Percentiles rank a stretch among this genome's conserved stretches.
Conservation (phyloP, 352 stramenopile genomes). For the Globisporangium cederbergense region DNA sequence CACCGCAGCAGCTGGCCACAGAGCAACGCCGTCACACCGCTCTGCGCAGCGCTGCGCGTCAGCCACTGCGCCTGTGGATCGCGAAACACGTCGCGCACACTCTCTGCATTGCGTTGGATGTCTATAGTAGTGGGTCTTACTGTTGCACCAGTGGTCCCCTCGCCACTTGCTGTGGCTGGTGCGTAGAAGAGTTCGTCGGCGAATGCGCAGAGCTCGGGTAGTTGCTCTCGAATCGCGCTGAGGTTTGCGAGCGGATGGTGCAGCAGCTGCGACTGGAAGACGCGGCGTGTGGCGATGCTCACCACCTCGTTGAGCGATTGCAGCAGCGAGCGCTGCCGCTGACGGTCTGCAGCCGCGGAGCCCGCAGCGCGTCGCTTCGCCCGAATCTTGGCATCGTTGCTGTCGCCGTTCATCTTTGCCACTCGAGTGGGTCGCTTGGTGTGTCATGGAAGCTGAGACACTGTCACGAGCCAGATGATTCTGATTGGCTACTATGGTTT, state of each 20-base stretch:
- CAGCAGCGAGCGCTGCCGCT: constrained; percentile 4
- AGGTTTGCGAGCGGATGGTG: constrained; percentile 19
- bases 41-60: constrained; percentile 50
- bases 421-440: neutral
- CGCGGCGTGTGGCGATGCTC: constrained; percentile 34
- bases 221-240: constrained; percentile 28
- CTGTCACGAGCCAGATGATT: neutral
- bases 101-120: neutral
- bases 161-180: neutral
- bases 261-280: constrained; percentile 45
- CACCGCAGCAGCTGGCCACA: constrained; percentile 47
- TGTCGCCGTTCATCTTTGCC: neutral
- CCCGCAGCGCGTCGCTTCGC: neutral
- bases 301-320: constrained; percentile 41
- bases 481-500: neutral
- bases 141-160: neutral
- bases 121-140: neutral
- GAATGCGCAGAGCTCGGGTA: constrained; percentile 47
- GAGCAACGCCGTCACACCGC: constrained; percentile 44
- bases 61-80: constrained; percentile 53
- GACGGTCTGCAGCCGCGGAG: neutral
- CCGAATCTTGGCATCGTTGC: neutral
- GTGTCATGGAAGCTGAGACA: neutral
- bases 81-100: constrained; percentile 30
- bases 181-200: constrained; percentile 24